phyloP scores from a whole-genome alignment of 306 rosid genomes.

The Castanea crenata region DNA sequence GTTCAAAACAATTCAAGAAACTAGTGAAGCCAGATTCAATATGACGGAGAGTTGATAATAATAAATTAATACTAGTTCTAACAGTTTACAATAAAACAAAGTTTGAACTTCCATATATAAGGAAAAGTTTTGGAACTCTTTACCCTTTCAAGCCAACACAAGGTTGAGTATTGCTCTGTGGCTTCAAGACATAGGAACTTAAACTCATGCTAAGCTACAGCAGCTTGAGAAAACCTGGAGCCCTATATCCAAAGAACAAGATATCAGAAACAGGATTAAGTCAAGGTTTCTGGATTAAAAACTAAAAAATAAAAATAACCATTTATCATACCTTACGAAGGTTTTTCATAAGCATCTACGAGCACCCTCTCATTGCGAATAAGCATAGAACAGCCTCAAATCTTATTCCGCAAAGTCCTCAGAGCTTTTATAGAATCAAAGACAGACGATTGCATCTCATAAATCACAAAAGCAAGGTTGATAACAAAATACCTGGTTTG shows the following conservation, averaged over 20 bases:
- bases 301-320: background rate
- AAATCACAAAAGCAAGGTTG: background rate
- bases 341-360: no score
- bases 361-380: background rate
- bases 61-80: background rate
- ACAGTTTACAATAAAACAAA: background rate
- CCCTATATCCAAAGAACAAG: constrained; percentile 53
- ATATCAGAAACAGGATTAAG: constrained; percentile 26
- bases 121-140: background rate
- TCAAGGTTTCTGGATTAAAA: constrained; percentile 11
- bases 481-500: constrained; percentile 58
- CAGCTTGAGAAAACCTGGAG: constrained; percentile 86
- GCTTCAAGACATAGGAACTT: constrained; percentile 66
- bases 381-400: no score
- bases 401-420: no score
- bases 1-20: no score
- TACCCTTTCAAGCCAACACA: constrained; percentile 93
- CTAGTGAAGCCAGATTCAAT: no score
- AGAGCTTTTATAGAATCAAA: background rate
- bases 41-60: background rate
- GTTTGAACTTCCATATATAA: background rate
- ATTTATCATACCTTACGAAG: constrained; percentile 1
- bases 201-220: constrained; percentile 82
- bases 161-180: constrained; percentile 53
- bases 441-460: background rate